phyloP scores from a whole-genome alignment of 169 alveolate genomes.

The Plasmodium inui region DNA sequence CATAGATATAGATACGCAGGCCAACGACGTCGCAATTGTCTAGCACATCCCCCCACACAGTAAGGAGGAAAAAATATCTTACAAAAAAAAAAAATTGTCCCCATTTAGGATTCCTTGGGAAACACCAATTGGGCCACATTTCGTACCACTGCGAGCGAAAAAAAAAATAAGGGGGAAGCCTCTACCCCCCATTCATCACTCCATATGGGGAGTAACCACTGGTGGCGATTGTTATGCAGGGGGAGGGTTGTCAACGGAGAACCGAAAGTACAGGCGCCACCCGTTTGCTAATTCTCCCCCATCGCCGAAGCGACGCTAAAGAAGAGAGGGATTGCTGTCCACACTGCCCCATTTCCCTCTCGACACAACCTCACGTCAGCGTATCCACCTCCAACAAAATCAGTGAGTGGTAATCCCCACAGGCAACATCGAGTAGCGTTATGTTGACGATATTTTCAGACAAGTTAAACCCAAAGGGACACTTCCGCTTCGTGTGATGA shows the following conservation, averaged over 20 bases:
- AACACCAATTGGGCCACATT: not conserved
- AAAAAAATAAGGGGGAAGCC: not conserved
- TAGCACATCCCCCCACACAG: not conserved
- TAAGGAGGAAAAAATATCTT: not conserved
- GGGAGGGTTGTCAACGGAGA: not conserved
- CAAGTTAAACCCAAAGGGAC: constrained; percentile 1
- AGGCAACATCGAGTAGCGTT: constrained; percentile 58
- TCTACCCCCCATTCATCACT: not conserved
- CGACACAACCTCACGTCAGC: not conserved
- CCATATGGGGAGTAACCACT: not conserved
- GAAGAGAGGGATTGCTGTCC: too few species aligned
- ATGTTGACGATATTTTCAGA: constrained; percentile 45
- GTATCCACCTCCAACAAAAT: constrained; percentile 42
- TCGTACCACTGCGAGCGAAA: not conserved
- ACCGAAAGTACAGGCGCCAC: not conserved
- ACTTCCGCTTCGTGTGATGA: constrained; percentile 17
- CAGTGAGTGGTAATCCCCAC: constrained; percentile 68
- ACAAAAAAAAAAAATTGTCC: not conserved
- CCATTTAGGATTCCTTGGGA: not conserved
- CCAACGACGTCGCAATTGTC: not conserved
- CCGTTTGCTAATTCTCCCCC: not conserved
- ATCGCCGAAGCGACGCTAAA: too few species aligned
- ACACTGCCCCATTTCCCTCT: not conserved
- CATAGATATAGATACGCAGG: not conserved
- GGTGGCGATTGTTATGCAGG: not conserved